Evolutionary conservation across 345 rosid genomes (phyloP).

Genomic region (Mangifera indica): DNA sequence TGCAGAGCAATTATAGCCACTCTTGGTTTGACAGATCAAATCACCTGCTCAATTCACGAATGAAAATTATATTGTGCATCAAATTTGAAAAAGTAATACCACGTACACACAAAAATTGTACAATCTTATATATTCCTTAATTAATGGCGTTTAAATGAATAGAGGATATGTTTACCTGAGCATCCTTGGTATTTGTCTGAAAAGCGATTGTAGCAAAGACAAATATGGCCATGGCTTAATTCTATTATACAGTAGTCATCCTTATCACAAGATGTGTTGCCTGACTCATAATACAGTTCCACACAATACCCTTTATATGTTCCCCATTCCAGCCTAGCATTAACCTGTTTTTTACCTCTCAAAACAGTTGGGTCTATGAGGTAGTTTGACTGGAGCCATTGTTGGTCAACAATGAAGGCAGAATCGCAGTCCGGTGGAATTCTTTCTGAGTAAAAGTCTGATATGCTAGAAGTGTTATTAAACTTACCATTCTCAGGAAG

Average conservation of each 20-base stretch:
- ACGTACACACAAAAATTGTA: too few species aligned
- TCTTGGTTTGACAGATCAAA: not conserved
- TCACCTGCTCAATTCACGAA: not conserved
- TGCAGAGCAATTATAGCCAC: not conserved
- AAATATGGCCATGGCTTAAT: not conserved
- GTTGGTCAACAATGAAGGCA: too few species aligned
- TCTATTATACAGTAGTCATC: not conserved
- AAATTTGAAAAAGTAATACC: too few species aligned
- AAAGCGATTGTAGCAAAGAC: not conserved
- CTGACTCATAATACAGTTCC: not conserved
- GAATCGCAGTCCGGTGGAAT: too few species aligned
- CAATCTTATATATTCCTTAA: too few species aligned
- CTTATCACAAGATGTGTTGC: not conserved
- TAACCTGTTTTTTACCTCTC: not conserved
- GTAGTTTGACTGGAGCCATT: too few species aligned
- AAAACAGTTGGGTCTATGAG: too few species aligned
- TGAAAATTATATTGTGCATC: too few species aligned
- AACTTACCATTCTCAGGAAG: too few species aligned
- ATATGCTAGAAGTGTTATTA: too few species aligned
- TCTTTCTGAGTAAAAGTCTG: too few species aligned
- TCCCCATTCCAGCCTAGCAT: not conserved
- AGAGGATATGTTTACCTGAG: not conserved
- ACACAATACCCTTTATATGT: not conserved
- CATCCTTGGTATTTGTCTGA: not conserved
- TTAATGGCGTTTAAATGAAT: too few species aligned